A percentile compares a stretch with the other conserved stretches of the same genome.
These are phyloP conservation scores for Cystofilobasidium capitatum DNA, from an alignment of 768 basidiomycete species.

Conservation along the genomic window DNA sequence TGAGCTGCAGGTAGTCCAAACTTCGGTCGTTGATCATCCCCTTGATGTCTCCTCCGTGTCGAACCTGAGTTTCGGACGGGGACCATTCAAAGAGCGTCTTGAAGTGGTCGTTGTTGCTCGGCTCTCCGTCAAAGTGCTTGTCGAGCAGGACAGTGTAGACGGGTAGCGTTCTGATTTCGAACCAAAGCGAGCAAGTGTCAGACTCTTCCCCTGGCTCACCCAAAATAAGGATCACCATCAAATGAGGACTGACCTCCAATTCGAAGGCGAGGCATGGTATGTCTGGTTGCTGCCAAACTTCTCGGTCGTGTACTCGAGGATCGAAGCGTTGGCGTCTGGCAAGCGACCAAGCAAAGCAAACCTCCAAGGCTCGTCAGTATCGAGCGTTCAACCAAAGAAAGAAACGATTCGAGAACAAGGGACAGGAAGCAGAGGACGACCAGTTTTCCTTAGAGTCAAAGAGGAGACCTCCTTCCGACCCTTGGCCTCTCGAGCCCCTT, in stretches of 20 bases:
- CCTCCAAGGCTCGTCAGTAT: background rate
- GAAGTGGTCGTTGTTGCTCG: constrained; percentile 71
- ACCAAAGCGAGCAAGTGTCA: too few species aligned
- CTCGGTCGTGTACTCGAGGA: constrained; percentile 21
- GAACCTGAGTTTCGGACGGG: constrained; percentile 55
- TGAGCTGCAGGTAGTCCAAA: constrained; percentile 79
- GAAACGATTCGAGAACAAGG: background rate
- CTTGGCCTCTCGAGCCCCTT: too few species aligned
- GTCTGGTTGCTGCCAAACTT: constrained; percentile 10
- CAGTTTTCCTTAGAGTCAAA: too few species aligned
- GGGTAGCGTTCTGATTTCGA: constrained; percentile 29
- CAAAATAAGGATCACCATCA: background rate
- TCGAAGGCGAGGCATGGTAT: constrained; percentile 12
- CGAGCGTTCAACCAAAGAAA: background rate
- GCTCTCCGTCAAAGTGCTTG: constrained; percentile 89
- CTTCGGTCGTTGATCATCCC: constrained; percentile 52
- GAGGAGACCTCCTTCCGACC: too few species aligned
- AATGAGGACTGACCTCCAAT: constrained; percentile 23
- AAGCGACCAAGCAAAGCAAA: background rate
- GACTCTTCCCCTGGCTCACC: background rate
- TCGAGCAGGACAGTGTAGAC: constrained; percentile 52
- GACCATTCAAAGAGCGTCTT: constrained; percentile 59
- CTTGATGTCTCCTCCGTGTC: constrained; percentile 78
- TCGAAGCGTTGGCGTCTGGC: constrained; percentile 9
- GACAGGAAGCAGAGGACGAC: background rate